Evolutionary conservation across 345 rosid species (phyloP).

Genomic region (Clausena lansium): DNA sequence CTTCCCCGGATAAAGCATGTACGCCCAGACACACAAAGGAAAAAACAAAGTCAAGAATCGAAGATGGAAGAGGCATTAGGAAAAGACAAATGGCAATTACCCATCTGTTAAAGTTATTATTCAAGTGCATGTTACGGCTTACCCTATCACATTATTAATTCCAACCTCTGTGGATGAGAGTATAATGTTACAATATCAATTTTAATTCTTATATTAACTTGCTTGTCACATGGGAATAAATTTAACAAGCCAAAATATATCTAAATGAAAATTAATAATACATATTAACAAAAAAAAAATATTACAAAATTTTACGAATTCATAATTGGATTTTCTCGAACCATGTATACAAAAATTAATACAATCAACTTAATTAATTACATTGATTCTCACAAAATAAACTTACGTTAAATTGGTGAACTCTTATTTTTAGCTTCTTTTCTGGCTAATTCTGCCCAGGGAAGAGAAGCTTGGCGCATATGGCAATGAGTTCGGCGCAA

Average conservation of each 20-base stretch:
- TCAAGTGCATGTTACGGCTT: too few relatives aligned
- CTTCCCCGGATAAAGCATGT: neutral
- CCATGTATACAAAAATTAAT: too few relatives aligned
- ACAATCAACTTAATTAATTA: neutral
- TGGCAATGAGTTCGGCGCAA: slow-evolving; percentile 9
- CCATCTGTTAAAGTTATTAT: too few relatives aligned
- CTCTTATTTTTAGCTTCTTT: neutral
- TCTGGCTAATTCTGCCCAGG: slow-evolving; percentile 37
- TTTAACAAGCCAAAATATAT: too few relatives aligned
- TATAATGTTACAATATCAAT: too few relatives aligned
- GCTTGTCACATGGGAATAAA: too few relatives aligned
- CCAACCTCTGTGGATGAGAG: too few relatives aligned
- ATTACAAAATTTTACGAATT: neutral
- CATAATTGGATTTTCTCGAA: neutral
- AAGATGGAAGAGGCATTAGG: neutral
- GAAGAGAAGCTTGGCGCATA: slow-evolving; percentile 42
- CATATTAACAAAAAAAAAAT: neutral
- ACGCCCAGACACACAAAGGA: neutral
- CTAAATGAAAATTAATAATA: too few relatives aligned
- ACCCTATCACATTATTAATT: too few relatives aligned
- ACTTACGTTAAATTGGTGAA: neutral
- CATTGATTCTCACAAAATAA: neutral
- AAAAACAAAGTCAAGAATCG: neutral
- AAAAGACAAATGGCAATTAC: neutral
- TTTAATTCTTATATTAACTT: too few relatives aligned